Evolutionary conservation across 352 stramenopile species (phyloP).

Genomic region (Phytophthora sojae): DNA sequence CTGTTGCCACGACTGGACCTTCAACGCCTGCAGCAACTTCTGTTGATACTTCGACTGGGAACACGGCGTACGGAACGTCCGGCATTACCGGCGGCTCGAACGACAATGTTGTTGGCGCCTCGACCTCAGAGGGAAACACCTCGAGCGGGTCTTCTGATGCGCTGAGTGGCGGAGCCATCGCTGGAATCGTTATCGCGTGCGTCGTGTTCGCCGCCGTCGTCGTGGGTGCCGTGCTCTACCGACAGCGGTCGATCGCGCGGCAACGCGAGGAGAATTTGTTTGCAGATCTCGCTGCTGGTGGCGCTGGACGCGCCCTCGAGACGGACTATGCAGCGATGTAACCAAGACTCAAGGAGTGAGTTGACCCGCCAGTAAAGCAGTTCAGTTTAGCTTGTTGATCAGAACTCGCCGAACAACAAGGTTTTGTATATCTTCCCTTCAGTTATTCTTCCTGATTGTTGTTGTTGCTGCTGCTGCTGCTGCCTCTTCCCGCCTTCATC

Average conservation of each 20-base stretch:
- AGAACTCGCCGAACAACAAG: neutral
- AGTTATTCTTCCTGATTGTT: constrained; percentile 39
- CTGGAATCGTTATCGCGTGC: constrained; percentile 30
- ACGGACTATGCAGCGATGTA: constrained; percentile 38
- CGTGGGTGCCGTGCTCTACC: constrained; percentile 23
- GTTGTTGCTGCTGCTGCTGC: constrained; percentile 10
- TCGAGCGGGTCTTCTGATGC: neutral
- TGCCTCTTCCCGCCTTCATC: neutral
- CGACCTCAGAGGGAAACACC: constrained; percentile 12
- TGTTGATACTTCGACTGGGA: neutral
- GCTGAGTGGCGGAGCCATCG: constrained; percentile 21
- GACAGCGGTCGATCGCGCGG: constrained; percentile 25
- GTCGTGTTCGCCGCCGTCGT: constrained; percentile 22
- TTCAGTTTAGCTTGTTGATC: neutral
- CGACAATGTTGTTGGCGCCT: constrained; percentile 2
- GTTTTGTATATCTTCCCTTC: neutral
- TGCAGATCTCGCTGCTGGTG: constrained; percentile 27
- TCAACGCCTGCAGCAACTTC: neutral
- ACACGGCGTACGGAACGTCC: constrained; percentile 5
- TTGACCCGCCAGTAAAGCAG: neutral
- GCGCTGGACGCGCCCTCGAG: constrained; percentile 20
- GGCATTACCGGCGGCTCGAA: neutral
- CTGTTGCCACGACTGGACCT: constrained; percentile 1
- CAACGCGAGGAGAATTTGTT: constrained; percentile 37
- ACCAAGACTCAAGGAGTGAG: neutral